Evolutionary conservation across 345 rosid species (phyloP).

Genomic region (Moringa oleifera): DNA sequence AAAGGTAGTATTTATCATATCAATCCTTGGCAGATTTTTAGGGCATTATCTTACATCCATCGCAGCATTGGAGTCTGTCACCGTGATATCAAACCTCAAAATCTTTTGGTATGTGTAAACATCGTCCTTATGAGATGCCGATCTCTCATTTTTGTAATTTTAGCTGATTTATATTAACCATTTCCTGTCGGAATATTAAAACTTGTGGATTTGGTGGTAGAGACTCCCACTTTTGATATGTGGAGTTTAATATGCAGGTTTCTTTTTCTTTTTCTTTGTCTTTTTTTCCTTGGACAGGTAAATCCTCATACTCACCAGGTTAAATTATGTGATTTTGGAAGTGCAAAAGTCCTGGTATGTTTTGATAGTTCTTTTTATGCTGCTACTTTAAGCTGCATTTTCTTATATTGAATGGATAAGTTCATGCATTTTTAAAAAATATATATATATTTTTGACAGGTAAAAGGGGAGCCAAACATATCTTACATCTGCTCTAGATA

Average conservation of each 20-base stretch:
- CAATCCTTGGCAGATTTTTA: constrained; percentile 64
- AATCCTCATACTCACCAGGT: constrained; percentile 98
- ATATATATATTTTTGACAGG: constrained; percentile 35
- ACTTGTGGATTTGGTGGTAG: neutral
- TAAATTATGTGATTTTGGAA: constrained; percentile 95
- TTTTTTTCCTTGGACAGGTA: constrained; percentile 43
- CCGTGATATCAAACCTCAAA: constrained; percentile 97
- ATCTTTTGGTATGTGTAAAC: constrained; percentile 59
- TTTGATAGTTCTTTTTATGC: neutral
- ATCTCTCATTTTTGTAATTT: too few species aligned
- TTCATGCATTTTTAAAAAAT: constrained; percentile 9
- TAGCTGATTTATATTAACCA: neutral
- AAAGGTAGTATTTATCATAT: constrained; percentile 1
- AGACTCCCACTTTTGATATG: neutral
- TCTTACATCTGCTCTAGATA: constrained; percentile 96
- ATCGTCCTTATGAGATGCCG: neutral
- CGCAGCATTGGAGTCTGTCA: constrained; percentile 84
- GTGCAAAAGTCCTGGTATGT: constrained; percentile 96
- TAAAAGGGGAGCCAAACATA: constrained; percentile 97
- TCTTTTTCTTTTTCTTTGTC: too few species aligned
- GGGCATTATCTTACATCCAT: constrained; percentile 90
- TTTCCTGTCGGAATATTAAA: neutral
- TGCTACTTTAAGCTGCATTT: neutral
- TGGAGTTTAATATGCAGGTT: too few species aligned
- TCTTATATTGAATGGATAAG: constrained; percentile 4